Base-by-base conservation (phyloP, 371 early-diverging fungal species). In the Rhizomucor pusillus region DNA sequence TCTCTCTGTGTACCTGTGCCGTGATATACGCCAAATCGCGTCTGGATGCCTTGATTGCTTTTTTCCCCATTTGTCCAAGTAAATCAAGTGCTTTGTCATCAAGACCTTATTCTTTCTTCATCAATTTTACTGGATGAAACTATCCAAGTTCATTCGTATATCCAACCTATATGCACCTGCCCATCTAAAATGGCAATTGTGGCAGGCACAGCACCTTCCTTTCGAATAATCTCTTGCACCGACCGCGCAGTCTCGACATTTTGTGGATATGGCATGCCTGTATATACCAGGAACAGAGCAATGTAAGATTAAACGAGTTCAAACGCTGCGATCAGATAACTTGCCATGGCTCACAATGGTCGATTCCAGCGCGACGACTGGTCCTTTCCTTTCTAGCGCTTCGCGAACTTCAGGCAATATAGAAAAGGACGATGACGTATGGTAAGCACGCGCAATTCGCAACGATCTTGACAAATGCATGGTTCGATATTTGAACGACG, bases 321-420 rank as follows among this genome's bases (percentile, higher is more conserved):
- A 29, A 29, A 13, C 23, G n/a, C 13, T 48, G 24, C 34, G 14
- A 14, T 25, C 16, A n/a, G 16, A 18, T 34, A 36, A 22, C 33
- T 39, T 66, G 85, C 94, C 96, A 72, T 97, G 96, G 59, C 91
- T 88, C 57, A 95, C 94, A 60, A 95, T 92, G 22, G 94, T 94
- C 1, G 92, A 90, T 65, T 97, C 97, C 19, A 97, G 77, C 0
- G 96, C 96, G 18, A 97, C 95, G 0, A 97, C 86, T 5, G 94
- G 94, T 47, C 68, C 68, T 24, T 77, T 69, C n/a, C 66, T 56
- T 3, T 51, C 50, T n/a, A 93, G 71, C 0, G 92, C 91, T 2
- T 61, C 52, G n/a, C 60, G 51, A 2, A 90, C 86, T 47, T 75
- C 67, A 18, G 69, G 69, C 5, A 69, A 62, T 36, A 71, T 63